Percentiles rank a stretch among this genome's conserved stretches.
Evolutionary conservation across 2,329 filamentous ascomycete species (phyloP).

Genomic region (Lachnellula willkommii): DNA sequence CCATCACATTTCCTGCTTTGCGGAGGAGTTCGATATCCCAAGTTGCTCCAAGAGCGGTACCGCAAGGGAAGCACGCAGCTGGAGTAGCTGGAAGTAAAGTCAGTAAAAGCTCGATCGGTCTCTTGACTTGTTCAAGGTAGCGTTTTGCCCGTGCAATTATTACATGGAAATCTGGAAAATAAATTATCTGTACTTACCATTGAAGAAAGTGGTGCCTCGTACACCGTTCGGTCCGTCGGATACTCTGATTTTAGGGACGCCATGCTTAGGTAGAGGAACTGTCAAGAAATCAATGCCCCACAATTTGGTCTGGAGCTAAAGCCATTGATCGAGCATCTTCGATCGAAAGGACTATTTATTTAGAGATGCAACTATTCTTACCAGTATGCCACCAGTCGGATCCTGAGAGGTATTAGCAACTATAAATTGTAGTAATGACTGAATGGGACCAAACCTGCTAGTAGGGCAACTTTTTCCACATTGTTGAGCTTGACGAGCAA

Average conservation of each 20-base stretch:
- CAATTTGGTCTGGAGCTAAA: background rate
- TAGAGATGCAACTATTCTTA: too few species aligned
- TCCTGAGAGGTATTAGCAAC: slow-evolving; percentile 21
- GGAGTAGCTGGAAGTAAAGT: background rate
- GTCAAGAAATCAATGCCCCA: slow-evolving; percentile 11
- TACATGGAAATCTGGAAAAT: background rate
- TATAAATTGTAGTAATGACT: background rate
- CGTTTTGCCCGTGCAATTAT: background rate
- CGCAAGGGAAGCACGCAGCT: slow-evolving; percentile 41
- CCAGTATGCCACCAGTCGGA: slow-evolving; percentile 30
- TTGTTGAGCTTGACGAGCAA: slow-evolving; percentile 49
- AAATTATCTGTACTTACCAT: slow-evolving; percentile 9
- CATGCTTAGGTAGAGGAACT: slow-evolving; percentile 25
- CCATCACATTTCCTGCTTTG: slow-evolving; percentile 60
- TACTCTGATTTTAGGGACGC: slow-evolving; percentile 31
- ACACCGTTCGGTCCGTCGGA: slow-evolving; percentile 34
- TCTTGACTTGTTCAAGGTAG: background rate
- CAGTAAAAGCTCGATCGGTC: background rate
- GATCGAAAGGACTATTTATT: background rate
- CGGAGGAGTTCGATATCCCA: slow-evolving; percentile 61
- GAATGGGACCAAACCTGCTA: slow-evolving; percentile 37
- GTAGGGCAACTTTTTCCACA: slow-evolving; percentile 48
- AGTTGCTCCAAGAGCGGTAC: slow-evolving; percentile 51
- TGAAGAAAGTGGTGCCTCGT: slow-evolving; percentile 31
- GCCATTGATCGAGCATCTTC: background rate